A percentile compares a stretch with the other conserved stretches of the same genome.
Evolutionary conservation across 352 stramenopile genomes (phyloP).

Genomic region (Phytophthora pinifolia): DNA sequence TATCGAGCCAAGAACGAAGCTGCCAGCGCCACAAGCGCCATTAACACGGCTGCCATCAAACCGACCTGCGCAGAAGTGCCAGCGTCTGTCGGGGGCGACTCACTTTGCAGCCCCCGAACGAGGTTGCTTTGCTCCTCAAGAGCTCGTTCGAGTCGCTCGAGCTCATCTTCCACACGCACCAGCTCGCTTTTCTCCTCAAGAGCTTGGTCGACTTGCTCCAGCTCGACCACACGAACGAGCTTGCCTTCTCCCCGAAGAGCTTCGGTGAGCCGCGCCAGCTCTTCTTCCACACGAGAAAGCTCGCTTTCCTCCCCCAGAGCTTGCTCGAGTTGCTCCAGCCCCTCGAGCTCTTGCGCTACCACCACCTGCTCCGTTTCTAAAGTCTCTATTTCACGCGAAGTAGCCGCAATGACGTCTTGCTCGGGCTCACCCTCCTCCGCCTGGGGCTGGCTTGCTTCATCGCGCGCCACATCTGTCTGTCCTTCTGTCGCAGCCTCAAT

Average conservation of each 20-base stretch:
- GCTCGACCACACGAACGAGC: no score
- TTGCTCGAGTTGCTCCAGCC: slow-evolving; percentile 10
- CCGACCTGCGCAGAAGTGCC: slow-evolving; percentile 17
- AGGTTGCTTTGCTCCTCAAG: slow-evolving; percentile 23
- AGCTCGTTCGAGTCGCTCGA: background rate
- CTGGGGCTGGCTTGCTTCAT: slow-evolving; percentile 1
- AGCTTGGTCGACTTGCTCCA: no score
- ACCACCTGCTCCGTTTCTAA: slow-evolving; percentile 11
- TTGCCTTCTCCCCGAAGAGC: background rate
- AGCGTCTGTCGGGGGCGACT: background rate
- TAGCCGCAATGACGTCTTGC: slow-evolving; percentile 2
- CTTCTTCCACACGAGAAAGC: no score
- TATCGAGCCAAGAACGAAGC: slow-evolving; percentile 31
- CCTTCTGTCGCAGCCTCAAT: background rate
- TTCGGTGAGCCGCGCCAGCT: background rate
- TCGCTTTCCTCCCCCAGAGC: no score
- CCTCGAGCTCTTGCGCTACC: slow-evolving; percentile 22
- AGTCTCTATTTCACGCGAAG: slow-evolving; percentile 2
- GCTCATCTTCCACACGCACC: no score
- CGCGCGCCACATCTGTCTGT: background rate
- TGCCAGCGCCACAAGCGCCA: slow-evolving; percentile 23
- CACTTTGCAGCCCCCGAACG: slow-evolving; percentile 16
- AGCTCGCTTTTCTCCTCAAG: no score
- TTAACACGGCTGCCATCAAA: slow-evolving; percentile 23
- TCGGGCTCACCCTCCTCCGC: background rate